These are phyloP conservation scores for Craspedostauros australis DNA, from an alignment of 108 stramenopile species.

Conservation along the genomic window DNA sequence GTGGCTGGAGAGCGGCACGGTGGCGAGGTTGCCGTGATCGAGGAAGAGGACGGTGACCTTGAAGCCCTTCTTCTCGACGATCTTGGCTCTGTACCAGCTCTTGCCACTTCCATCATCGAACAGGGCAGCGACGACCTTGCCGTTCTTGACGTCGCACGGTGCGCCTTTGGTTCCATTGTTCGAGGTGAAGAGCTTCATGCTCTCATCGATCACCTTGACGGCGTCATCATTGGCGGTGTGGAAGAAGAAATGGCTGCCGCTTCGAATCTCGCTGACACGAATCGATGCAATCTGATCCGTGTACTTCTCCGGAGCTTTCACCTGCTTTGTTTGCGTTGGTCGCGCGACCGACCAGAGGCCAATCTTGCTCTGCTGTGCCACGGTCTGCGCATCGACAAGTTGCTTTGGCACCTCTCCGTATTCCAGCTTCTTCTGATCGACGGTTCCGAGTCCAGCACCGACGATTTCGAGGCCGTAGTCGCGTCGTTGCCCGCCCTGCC, in stretches of 20 bases:
- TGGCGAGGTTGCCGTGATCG: constrained; percentile 94
- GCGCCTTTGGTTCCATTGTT: constrained; percentile 72
- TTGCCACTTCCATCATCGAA: constrained; percentile 93
- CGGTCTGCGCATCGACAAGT: constrained; percentile 65
- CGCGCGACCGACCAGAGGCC: constrained; percentile 76
- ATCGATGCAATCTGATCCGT: constrained; percentile 52
- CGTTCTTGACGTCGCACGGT: constrained; percentile 75
- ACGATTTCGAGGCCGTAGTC: constrained; percentile 75
- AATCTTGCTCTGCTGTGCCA: constrained; percentile 65
- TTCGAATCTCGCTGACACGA: constrained; percentile 85
- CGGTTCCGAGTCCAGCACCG: constrained; percentile 72
- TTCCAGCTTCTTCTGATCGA: constrained; percentile 85
- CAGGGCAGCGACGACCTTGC: constrained; percentile 86
- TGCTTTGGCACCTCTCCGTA: constrained; percentile 78
- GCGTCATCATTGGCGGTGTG: constrained; percentile 68
- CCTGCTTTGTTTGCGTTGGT: constrained; percentile 5
- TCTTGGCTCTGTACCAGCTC: constrained; percentile 95
- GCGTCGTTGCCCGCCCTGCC: constrained; percentile 56
- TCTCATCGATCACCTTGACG: constrained; percentile 71
- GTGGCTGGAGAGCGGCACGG: constrained; percentile 63
- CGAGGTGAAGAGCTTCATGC: constrained; percentile 84
- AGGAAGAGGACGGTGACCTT: constrained; percentile 81
- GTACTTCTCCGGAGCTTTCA: constrained; percentile 38
- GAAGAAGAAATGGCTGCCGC: constrained; percentile 89
- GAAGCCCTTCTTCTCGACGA: constrained; percentile 52